These are phyloP conservation scores for Xerocomus cyaneibrunnescens DNA, from an alignment of 1,284 basidiomycete species.

Conservation along the genomic window DNA sequence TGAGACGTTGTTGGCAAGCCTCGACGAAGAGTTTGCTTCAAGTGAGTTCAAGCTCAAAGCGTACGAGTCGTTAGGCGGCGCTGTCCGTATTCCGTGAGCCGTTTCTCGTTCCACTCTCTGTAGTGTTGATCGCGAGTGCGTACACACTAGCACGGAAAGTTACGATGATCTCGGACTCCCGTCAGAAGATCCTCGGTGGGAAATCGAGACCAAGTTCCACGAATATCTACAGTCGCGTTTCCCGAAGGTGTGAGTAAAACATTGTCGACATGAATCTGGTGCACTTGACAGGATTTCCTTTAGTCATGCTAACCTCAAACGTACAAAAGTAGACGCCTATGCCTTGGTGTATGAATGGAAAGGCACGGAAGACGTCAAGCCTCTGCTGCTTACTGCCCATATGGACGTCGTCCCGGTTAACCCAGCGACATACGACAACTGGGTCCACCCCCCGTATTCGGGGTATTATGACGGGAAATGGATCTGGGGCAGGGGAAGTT, in stretches of 20 bases:
- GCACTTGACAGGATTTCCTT: neutral
- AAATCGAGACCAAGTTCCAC: slow-evolving; percentile 42
- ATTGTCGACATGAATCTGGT: neutral
- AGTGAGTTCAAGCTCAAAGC: slow-evolving; percentile 41
- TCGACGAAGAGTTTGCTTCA: slow-evolving; percentile 38
- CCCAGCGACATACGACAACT: slow-evolving; percentile 47
- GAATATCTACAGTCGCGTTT: slow-evolving; percentile 43
- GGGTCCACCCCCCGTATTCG: slow-evolving; percentile 53
- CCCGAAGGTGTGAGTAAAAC: slow-evolving; percentile 38
- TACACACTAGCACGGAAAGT: slow-evolving; percentile 35
- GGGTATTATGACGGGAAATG: slow-evolving; percentile 48
- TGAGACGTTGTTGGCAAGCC: slow-evolving; percentile 28
- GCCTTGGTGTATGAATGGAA: slow-evolving; percentile 63
- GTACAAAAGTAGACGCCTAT: slow-evolving; percentile 58
- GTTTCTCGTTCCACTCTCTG: neutral
- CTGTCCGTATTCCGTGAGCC: slow-evolving; percentile 45
- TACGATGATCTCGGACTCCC: slow-evolving; percentile 44
- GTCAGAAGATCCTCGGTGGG: slow-evolving; percentile 47
- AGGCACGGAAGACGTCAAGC: slow-evolving; percentile 59
- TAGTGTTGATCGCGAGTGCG: neutral
- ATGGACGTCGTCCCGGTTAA: slow-evolving; percentile 63
- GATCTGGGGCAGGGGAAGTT: slow-evolving; percentile 64
- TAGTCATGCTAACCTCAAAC: slow-evolving; percentile 47
- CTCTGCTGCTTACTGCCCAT: slow-evolving; percentile 60
- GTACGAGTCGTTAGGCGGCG: slow-evolving; percentile 43